Conservation (phyloP, 2,329 filamentous ascomycete species). For the Fusarium sp. region DNA sequence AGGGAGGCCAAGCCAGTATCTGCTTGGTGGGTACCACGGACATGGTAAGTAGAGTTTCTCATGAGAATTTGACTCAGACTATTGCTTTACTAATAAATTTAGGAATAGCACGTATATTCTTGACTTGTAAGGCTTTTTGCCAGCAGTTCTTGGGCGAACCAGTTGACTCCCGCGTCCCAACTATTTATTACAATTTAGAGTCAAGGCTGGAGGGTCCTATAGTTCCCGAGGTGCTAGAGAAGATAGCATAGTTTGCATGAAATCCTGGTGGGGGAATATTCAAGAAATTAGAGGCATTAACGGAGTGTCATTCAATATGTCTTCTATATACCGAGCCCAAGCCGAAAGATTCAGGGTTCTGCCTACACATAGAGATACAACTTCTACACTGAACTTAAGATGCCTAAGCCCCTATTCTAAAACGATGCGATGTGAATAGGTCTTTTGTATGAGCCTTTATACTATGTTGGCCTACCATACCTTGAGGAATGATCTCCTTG, state of each 20-base stretch:
- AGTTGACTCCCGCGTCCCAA: not conserved
- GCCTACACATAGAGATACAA: no score
- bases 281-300: not conserved
- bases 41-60: not conserved
- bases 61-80: not conserved
- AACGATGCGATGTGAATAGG: no score
- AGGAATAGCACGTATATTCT: not conserved
- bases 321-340: no score
- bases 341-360: no score
- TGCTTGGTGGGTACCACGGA: not conserved
- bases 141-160: not conserved
- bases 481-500: no score
- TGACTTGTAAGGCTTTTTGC: not conserved
- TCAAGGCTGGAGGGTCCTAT: not conserved
- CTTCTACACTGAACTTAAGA: no score
- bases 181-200: not conserved
- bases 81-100: not conserved
- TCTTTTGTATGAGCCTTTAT: no score
- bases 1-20: not conserved
- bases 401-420: no score
- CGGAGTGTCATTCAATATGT: not conserved
- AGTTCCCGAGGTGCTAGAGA: not conserved
- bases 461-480: no score
- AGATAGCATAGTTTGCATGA: not conserved
- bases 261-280: no score